Conservation (phyloP, 495 filamentous ascomycete genomes). For the Aspergillus nanangensis region DNA sequence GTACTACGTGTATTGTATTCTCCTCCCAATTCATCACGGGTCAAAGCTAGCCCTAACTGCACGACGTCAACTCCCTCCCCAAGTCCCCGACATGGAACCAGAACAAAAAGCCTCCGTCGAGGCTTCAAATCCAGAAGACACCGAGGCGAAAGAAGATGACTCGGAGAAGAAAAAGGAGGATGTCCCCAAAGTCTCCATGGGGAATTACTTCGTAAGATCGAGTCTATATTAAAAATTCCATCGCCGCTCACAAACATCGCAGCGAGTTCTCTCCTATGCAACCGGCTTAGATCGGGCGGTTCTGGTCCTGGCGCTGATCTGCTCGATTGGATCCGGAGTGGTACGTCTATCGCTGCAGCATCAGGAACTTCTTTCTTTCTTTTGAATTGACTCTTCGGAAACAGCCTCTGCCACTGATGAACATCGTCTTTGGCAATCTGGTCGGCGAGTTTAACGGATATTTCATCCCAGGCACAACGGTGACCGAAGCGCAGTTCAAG, state of each 20-base stretch:
- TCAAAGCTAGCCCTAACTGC: too few relatives aligned
- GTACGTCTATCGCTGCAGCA: conserved; percentile 5
- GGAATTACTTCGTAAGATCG: conserved; percentile 12
- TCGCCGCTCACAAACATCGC: neutral
- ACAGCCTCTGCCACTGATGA: conserved; percentile 41
- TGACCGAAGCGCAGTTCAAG: conserved; percentile 24
- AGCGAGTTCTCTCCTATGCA: conserved; percentile 8
- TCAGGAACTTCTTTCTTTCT: neutral
- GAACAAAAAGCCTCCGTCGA: too few relatives aligned
- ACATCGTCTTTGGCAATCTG: conserved; percentile 40
- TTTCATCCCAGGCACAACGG: conserved; percentile 17
- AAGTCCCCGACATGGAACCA: too few relatives aligned
- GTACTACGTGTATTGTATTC: too few relatives aligned
- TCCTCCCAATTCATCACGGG: too few relatives aligned
- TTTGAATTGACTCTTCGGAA: too few relatives aligned
- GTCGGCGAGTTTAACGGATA: conserved; percentile 32
- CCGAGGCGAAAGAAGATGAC: conserved; percentile 21
- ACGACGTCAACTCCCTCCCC: too few relatives aligned
- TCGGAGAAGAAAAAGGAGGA: neutral
- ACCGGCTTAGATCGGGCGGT: neutral
- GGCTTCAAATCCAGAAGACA: neutral
- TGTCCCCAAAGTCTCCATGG: too few relatives aligned
- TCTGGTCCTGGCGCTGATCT: conserved; percentile 28
- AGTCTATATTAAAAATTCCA: neutral
- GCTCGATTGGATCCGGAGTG: conserved; percentile 66